Percentiles rank a stretch among this genome's conserved stretches.
phyloP scores from a whole-genome alignment of 495 filamentous ascomycete genomes.

The Aspergillus ostianus region DNA sequence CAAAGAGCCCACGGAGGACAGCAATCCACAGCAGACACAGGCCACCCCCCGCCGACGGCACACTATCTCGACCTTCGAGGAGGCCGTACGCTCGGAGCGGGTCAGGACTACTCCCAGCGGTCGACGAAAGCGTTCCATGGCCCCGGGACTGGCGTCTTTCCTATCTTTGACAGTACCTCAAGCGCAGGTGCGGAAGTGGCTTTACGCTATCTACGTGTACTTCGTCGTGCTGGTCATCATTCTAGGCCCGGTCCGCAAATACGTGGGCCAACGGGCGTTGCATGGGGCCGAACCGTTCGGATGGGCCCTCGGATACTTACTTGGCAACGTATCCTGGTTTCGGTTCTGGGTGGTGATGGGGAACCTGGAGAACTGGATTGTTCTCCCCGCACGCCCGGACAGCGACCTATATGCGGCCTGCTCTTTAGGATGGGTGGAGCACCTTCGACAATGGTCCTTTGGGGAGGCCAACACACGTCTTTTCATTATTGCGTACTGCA shows the following conservation, averaged over 20 bases:
- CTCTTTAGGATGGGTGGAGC: conserved; percentile 56
- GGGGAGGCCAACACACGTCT: conserved; percentile 83
- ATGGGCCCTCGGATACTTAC: conserved; percentile 87
- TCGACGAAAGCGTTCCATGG: conserved; percentile 65
- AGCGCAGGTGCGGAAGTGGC: conserved; percentile 72
- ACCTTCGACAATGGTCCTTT: conserved; percentile 54
- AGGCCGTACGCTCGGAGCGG: conserved; percentile 31
- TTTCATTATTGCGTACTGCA: conserved; percentile 69
- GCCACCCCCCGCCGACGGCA: conserved; percentile 44
- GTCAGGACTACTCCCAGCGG: conserved; percentile 59
- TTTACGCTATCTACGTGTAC: conserved; percentile 81
- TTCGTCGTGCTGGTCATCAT: conserved; percentile 59
- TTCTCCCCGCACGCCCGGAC: conserved; percentile 57
- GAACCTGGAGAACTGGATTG: conserved; percentile 74
- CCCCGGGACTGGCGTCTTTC: conserved; percentile 65
- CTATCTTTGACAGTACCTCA: conserved; percentile 77
- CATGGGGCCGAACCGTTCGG: conserved; percentile 76
- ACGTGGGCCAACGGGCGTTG: conserved; percentile 65
- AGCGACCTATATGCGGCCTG: conserved; percentile 33
- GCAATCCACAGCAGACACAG: conserved; percentile 13
- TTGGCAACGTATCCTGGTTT: conserved; percentile 73
- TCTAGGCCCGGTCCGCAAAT: conserved; percentile 66
- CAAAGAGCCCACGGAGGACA: conserved; percentile 26
- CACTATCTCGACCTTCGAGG: conserved; percentile 47
- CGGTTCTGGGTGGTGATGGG: conserved; percentile 61